Percentiles rank a stretch among this genome's conserved stretches.
Evolutionary conservation across 2,329 filamentous ascomycete genomes (phyloP).

Genomic region (Calycina marina): DNA sequence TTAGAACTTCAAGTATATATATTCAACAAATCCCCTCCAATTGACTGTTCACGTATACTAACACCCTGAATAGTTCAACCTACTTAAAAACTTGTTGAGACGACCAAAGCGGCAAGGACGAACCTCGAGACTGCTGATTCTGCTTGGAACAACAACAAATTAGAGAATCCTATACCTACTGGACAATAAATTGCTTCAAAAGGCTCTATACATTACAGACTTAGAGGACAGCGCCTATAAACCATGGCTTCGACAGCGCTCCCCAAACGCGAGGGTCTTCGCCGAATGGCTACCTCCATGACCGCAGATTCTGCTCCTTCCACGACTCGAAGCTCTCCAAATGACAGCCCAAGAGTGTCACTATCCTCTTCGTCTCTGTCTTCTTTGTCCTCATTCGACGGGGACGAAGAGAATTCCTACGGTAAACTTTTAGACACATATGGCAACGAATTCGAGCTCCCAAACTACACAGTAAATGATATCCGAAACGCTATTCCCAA

Average conservation of each 20-base stretch:
- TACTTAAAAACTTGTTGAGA: neutral
- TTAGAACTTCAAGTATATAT: too few species aligned
- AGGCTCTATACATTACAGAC: too few species aligned
- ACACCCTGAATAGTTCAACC: too few species aligned
- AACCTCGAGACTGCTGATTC: too few species aligned
- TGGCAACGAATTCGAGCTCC: constrained; percentile 85
- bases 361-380: constrained; percentile 86
- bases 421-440: constrained; percentile 76
- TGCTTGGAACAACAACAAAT: too few species aligned
- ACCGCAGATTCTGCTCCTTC: constrained; percentile 29
- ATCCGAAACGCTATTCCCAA: constrained; percentile 94
- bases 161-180: too few species aligned
- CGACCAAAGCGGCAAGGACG: neutral
- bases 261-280: constrained; percentile 11
- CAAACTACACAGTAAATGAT: constrained; percentile 95
- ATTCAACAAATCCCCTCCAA: too few species aligned
- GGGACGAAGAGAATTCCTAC: constrained; percentile 28
- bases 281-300: constrained; percentile 16
- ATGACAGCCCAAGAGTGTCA: constrained; percentile 43
- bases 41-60: too few species aligned
- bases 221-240: too few species aligned
- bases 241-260: constrained; percentile 23
- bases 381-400: constrained; percentile 54
- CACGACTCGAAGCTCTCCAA: constrained; percentile 41
- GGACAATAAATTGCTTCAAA: too few species aligned